Percentiles rank a stretch among this genome's conserved stretches.
Conservation (phyloP, 2,329 filamentous ascomycete species). For the Colletotrichum caudatum region DNA sequence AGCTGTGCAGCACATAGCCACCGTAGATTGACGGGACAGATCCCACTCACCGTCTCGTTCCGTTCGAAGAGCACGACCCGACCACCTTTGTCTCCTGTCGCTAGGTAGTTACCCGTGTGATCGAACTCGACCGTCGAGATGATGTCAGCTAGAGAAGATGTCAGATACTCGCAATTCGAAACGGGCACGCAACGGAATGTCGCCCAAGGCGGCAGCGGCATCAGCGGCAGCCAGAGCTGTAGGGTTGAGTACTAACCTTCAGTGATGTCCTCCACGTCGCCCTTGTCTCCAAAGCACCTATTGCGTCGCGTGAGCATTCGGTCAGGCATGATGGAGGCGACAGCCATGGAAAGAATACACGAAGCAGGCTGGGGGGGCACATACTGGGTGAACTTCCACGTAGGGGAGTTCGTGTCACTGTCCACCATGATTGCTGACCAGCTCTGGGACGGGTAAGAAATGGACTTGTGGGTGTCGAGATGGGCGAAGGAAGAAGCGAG, state of each 20-base stretch:
- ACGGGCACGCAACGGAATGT: neutral
- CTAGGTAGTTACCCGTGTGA: constrained; percentile 89
- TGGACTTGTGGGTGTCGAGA: constrained; percentile 15
- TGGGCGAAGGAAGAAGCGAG: constrained; percentile 14
- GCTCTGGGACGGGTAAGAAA: constrained; percentile 11
- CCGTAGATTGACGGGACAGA: constrained; percentile 5
- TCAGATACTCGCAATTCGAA: constrained; percentile 43
- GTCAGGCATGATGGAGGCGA: constrained; percentile 23
- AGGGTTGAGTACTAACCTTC: constrained; percentile 73
- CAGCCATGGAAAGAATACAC: constrained; percentile 12
- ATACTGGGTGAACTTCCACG: constrained; percentile 99
- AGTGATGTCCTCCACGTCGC: constrained; percentile 98
- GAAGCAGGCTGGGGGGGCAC: constrained; percentile 53
- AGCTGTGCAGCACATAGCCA: neutral
- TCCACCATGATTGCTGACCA: constrained; percentile 84
- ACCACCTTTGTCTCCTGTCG: constrained; percentile 90
- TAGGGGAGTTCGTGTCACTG: constrained; percentile 92
- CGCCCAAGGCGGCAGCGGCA: neutral
- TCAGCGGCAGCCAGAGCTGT: neutral
- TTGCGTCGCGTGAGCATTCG: constrained; percentile 47
- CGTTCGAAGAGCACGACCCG: constrained; percentile 89
- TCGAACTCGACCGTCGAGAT: constrained; percentile 94
- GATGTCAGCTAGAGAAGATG: constrained; percentile 75
- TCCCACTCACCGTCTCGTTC: constrained; percentile 86
- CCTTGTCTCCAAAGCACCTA: constrained; percentile 99